Evolutionary conservation across 768 basidiomycete genomes (phyloP).

Genomic region (Pulveroboletus sp.): DNA sequence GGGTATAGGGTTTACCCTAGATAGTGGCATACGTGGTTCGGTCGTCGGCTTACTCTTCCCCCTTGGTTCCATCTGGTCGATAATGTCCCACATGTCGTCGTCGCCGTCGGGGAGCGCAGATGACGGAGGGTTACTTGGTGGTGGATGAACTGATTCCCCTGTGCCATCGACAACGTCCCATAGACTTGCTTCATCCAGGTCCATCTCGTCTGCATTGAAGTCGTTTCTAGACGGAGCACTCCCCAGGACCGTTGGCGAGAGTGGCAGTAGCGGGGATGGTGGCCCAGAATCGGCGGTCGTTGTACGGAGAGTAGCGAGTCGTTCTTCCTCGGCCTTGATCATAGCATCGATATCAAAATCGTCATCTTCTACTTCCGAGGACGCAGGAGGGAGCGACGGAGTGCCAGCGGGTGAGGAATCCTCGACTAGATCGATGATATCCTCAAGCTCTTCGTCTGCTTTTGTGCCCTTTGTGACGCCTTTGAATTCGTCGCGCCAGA

Average conservation of each 20-base stretch:
- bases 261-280: background rate
- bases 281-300: constrained; percentile 5
- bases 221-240: constrained; percentile 7
- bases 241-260: constrained; percentile 3
- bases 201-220: constrained; percentile 14
- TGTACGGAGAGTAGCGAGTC: constrained; percentile 23
- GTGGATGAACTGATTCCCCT: background rate
- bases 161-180: constrained; percentile 30
- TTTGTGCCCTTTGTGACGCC: constrained; percentile 39
- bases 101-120: constrained; percentile 38
- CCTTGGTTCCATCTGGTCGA: constrained; percentile 51
- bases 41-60: constrained; percentile 2
- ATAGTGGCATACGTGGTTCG: constrained; percentile 20
- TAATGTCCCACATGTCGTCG: constrained; percentile 72
- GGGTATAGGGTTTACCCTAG: constrained; percentile 20
- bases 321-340: constrained; percentile 44
- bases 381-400: constrained; percentile 38
- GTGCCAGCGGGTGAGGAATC: constrained; percentile 39
- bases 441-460: constrained; percentile 15
- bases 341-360: constrained; percentile 54
- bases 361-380: constrained; percentile 41
- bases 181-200: constrained; percentile 40
- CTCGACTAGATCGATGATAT: constrained; percentile 32
- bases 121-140: background rate
- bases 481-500: constrained; percentile 72